phyloP scores from a whole-genome alignment of 2,329 filamentous ascomycete species.

The Blastomyces emzantsi region DNA sequence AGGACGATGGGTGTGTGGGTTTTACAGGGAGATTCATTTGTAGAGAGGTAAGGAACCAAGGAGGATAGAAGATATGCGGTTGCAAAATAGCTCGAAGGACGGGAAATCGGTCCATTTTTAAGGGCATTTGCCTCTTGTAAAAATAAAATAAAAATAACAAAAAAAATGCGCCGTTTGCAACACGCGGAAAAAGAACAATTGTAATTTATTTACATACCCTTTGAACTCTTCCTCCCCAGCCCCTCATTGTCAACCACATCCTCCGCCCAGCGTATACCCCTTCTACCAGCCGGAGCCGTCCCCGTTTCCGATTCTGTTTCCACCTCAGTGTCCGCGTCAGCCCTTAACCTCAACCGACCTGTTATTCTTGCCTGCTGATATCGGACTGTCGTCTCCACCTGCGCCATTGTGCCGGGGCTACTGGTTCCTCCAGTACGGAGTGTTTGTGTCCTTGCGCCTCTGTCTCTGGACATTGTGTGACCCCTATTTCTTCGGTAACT shows the following conservation, averaged over 20 bases:
- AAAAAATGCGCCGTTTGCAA: not conserved
- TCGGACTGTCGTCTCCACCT: not conserved
- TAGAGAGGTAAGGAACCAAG: not conserved
- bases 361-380: not conserved
- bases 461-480: slow-evolving; percentile 4
- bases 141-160: not conserved
- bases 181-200: not conserved
- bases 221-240: slow-evolving; percentile 85
- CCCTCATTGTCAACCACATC: slow-evolving; percentile 94
- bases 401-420: not conserved
- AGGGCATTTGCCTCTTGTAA: not conserved
- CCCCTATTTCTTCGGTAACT: not conserved
- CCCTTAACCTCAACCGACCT: slow-evolving; percentile 15
- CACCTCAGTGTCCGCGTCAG: slow-evolving; percentile 9
- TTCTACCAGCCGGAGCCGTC: not conserved
- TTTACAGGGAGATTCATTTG: not conserved
- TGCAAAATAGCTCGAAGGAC: not conserved
- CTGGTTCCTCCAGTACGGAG: not conserved
- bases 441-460: not conserved
- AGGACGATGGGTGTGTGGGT: not conserved
- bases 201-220: slow-evolving; percentile 52
- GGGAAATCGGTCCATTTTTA: not conserved
- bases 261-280: slow-evolving; percentile 80
- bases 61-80: not conserved
- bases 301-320: slow-evolving; percentile 1